phyloP scores from a whole-genome alignment of 2,329 filamentous ascomycete genomes.

The Sordariomycetes sp. region DNA sequence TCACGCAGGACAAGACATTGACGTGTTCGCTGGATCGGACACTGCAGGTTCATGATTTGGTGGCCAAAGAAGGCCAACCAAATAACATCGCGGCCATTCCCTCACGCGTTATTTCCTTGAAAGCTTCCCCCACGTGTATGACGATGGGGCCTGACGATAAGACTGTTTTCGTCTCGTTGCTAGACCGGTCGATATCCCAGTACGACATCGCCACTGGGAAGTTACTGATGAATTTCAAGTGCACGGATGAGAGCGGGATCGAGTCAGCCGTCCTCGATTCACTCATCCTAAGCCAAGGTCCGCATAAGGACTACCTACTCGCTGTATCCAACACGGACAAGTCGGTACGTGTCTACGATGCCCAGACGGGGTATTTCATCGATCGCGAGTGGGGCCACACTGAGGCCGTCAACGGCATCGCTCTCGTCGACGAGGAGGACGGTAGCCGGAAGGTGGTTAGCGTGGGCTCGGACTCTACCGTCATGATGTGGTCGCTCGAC shows the following conservation, averaged over 20 bases:
- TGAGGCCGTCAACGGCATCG: conserved; percentile 80
- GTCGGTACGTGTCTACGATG: conserved; percentile 82
- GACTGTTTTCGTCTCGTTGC: conserved; percentile 45
- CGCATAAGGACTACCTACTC: conserved; percentile 54
- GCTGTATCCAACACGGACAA: conserved; percentile 95
- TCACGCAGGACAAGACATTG: conserved; percentile 63
- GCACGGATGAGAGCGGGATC: conserved; percentile 65
- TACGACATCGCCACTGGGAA: conserved; percentile 59
- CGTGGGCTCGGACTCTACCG: conserved; percentile 68
- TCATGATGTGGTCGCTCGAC: conserved; percentile 66
- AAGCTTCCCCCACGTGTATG: conserved; percentile 82
- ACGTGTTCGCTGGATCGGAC: conserved; percentile 87
- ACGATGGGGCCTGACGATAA: conserved; percentile 52
- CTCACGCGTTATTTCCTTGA: conserved; percentile 67
- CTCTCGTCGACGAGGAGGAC: conserved; percentile 53
- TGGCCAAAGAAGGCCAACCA: conserved; percentile 54
- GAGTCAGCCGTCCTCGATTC: conserved; percentile 80
- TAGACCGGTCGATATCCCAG: conserved; percentile 50
- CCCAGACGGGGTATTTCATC: conserved; percentile 63
- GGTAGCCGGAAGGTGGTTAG: conserved; percentile 53
- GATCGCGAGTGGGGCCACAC: conserved; percentile 93
- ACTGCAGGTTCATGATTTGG: conserved; percentile 69
- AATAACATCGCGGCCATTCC: conserved; percentile 67
- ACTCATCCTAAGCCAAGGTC: conserved; percentile 52
- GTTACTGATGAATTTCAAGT: conserved; percentile 65